Percentiles rank a stretch among this genome's conserved stretches.
Evolutionary conservation across 106 monocot species (phyloP).

Genomic region (Amphibolis antarctica): DNA sequence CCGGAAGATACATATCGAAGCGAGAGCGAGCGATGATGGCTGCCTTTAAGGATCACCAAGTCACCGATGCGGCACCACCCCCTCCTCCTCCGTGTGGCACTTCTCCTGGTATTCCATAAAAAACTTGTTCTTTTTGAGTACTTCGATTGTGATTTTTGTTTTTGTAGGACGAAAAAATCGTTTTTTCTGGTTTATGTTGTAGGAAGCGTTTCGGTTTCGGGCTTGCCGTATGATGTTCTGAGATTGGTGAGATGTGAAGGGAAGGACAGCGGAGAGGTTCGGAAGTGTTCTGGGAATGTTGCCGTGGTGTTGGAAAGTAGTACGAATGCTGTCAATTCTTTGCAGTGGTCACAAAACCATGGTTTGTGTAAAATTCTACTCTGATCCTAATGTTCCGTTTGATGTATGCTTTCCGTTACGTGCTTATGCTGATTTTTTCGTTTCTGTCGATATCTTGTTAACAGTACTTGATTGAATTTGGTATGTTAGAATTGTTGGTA

Average conservation of each 20-base stretch:
- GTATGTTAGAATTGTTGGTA: too few relatives aligned
- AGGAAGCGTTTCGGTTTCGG: constrained; percentile 39
- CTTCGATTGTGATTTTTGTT: neutral
- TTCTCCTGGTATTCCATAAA: constrained; percentile 36
- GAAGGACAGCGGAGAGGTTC: constrained; percentile 8
- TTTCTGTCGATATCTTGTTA: too few relatives aligned
- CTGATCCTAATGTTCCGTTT: neutral
- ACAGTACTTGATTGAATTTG: too few relatives aligned
- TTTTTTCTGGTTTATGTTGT: constrained; percentile 30
- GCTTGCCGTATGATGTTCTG: constrained; percentile 31
- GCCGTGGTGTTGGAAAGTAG: constrained; percentile 44
- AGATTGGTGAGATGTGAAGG: constrained; percentile 16
- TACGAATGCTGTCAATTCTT: constrained; percentile 57
- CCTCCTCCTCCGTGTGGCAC: constrained; percentile 3
- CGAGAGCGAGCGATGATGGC: constrained; percentile 43
- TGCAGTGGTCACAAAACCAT: constrained; percentile 78
- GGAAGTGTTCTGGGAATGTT: constrained; percentile 15
- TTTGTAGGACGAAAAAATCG: neutral
- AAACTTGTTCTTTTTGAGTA: neutral
- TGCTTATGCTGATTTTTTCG: too few relatives aligned
- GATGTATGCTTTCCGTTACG: too few relatives aligned
- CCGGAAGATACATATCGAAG: constrained; percentile 71
- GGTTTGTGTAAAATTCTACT: constrained; percentile 29
- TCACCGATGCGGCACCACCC: neutral
- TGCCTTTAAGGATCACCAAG: constrained; percentile 1